Base-by-base conservation (phyloP, 345 rosid genomes). In the Hevea brasiliensis region DNA sequence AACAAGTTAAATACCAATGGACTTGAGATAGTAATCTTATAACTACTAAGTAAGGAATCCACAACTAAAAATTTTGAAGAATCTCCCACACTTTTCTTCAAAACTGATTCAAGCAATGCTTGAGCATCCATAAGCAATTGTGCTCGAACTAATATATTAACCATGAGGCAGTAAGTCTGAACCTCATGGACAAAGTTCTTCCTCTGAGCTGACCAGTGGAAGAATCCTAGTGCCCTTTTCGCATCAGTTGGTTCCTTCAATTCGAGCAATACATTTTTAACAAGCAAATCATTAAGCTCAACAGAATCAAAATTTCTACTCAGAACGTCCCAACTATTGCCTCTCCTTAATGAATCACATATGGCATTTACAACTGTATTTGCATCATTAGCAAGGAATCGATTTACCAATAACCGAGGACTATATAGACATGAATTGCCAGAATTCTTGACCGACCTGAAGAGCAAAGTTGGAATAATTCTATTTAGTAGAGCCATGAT, bases 201-300 rank as follows among this genome's bases (percentile, higher is more conserved):
- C 4, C 70, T 66, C 54, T 78, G 84, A 4, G 93, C 81, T 1
- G 96, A 86, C 96, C 96, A 93, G 70, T 89, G 87, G 81, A 93
- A 91, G 81, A 93, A 93, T 65, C 83, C 82, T 20, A 93, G 67
- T 41, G 93, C 98, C 18, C 72, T 74, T 81, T 87, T 88, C 6
- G 97, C 92, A 58, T 88, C 81, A 42, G 65, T 71, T 0, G 94
- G 97, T 11, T 85, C 84, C 74, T 86, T 87, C 77, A 93, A 78
- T 70, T 85, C 81, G 61, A 93, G 85, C 62, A 93, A 81, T 11
- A 93, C 85, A 14, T 76, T 61, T 35, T 82, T 65, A 37, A 87
- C 77, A 44, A 90, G 51, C 12, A 79, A 83, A 29, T 81, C 70
- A 60, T 83, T 83, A 45, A 91, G 24, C 37, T 78, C 78, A 2